A percentile compares a stretch with the other conserved stretches of the same genome.
Conservation (phyloP, 352 stramenopile genomes). For the Pythium brassicae region DNA sequence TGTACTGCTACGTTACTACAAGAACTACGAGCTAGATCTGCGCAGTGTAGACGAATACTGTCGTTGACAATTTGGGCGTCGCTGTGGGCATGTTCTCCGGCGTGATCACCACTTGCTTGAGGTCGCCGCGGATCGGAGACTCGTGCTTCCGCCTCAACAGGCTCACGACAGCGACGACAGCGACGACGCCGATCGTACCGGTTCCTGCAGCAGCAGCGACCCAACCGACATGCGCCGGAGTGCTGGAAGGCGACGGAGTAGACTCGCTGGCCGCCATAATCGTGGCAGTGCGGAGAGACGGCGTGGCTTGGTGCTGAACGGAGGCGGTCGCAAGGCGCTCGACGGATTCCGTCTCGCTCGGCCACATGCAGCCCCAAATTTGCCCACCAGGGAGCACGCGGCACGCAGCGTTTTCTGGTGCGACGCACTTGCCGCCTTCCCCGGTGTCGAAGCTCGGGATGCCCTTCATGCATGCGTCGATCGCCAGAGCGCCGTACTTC, state of each 20-base stretch:
- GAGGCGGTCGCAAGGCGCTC: not conserved
- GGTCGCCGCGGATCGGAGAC: constrained; percentile 8
- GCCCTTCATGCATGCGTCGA: constrained; percentile 20
- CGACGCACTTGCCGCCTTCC: constrained; percentile 14
- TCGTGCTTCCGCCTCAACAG: constrained; percentile 11
- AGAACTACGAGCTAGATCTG: constrained; percentile 45
- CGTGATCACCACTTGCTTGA: constrained; percentile 39
- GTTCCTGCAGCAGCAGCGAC: constrained; percentile 15
- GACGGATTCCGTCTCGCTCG: not conserved
- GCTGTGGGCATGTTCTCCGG: constrained; percentile 20
- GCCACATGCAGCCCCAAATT: constrained; percentile 7
- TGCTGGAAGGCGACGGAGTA: constrained; percentile 11
- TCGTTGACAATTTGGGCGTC: constrained; percentile 25
- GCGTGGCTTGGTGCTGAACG: not conserved
- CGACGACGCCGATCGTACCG: constrained; percentile 13
- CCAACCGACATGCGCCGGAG: not conserved
- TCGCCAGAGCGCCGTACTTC: constrained; percentile 21
- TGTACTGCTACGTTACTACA: too few species aligned
- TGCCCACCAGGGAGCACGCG: constrained; percentile 5
- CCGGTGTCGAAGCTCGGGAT: constrained; percentile 21
- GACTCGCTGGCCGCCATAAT: not conserved
- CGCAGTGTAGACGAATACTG: constrained; percentile 48
- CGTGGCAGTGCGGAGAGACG: not conserved
- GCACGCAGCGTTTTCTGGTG: constrained; percentile 17
- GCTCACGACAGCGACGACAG: not conserved